Conservation (phyloP, 306 rosid species). For the Vigna reflexopilosa region DNA sequence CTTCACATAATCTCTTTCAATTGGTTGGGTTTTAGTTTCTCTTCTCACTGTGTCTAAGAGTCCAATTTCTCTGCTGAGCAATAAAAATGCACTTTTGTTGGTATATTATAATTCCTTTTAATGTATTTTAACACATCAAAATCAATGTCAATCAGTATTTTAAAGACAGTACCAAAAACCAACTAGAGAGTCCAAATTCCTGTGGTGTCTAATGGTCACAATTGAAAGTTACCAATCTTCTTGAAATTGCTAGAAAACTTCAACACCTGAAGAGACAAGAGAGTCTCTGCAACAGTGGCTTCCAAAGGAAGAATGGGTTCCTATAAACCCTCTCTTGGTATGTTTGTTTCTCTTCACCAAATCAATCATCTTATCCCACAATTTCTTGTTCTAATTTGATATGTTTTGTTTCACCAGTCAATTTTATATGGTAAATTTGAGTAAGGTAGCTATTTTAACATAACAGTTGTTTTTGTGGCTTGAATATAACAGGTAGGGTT, state of each 20-base stretch:
- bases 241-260: constrained; percentile 70
- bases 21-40: constrained; percentile 21
- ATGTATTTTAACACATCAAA: no score
- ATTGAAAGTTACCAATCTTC: constrained; percentile 38
- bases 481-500: constrained; percentile 78
- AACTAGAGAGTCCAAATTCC: no score
- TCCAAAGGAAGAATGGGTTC: constrained; percentile 96
- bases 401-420: background rate
- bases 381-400: background rate
- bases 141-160: no score
- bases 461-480: background rate
- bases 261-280: constrained; percentile 91
- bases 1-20: constrained; percentile 19
- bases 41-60: background rate
- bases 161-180: no score
- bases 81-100: no score
- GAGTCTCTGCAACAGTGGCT: constrained; percentile 87
- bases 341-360: background rate
- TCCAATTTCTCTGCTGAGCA: no score
- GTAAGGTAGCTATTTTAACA: no score
- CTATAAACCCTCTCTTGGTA: constrained; percentile 96
- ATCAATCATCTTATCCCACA: background rate
- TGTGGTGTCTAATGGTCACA: constrained; percentile 1
- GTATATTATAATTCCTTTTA: no score
- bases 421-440: no score